Base-by-base conservation (phyloP, 257 asterid genomes). In the Eustoma russellianum region DNA sequence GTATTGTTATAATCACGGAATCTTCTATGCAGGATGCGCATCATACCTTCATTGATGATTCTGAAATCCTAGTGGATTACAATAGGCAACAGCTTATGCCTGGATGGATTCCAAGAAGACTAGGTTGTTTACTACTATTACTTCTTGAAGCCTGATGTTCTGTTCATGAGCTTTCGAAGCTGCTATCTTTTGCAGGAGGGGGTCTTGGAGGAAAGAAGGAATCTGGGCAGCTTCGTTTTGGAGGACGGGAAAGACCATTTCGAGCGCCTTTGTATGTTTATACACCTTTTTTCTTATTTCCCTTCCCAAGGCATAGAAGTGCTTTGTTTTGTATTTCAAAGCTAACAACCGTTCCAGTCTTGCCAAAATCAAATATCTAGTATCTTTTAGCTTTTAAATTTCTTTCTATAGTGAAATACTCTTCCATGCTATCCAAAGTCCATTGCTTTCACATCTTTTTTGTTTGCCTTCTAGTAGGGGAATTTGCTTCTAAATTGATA, bases 31-130 rank as follows among this genome's bases (percentile, higher is more conserved):
- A 85, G 97, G 94, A 84, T 57, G 97, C 97, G 38, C 95, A 87
- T 69, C 93, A 84, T 69, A 70, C 93, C 38, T 34, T 46, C 24
- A 65, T 92, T 45, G 97, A 92, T n/a, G 93, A 78, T 77, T 92
- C 94, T 33, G 97, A 88, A 66, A 83, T 92, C 52, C 71, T 79
- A 60, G 99, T 92, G 57, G 99, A 92, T 71, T 92, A 83, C 80
- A 85, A 81, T 50, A 80, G 95, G 65, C 97, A 92, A 71, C 95
- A 83, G 46, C 75, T 92, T 73, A 92, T 88, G 98, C 88, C 95
- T 19, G 94, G 99, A 45, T 92, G 99, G 99, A 88, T 92, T 72
- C 97, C 99, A 13, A 83, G 99, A 83, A 79, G 99, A 70, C 73
- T 92, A 70, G 95, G 97, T 83, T 65, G 53, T 74, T 63, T 50